A percentile compares a stretch with the other conserved stretches of the same genome.
Conservation (phyloP, 2,329 filamentous ascomycete genomes). For the Periconia digitata region DNA sequence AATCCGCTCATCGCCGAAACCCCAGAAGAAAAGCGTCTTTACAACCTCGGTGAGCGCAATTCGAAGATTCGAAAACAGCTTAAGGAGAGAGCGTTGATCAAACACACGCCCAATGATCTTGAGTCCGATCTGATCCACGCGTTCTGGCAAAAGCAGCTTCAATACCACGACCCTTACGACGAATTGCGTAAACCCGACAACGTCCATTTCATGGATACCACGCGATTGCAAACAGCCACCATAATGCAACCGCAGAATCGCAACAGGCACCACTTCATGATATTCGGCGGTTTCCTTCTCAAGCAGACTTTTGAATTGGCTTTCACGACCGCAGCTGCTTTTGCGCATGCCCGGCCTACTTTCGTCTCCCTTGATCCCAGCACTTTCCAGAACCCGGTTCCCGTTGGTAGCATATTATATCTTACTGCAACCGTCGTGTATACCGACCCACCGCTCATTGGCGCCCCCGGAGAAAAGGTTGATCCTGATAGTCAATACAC, state of each 20-base stretch:
- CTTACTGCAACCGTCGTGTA: slow-evolving; percentile 72
- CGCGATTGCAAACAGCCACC: slow-evolving; percentile 64
- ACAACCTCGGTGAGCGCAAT: slow-evolving; percentile 64
- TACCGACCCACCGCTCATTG: slow-evolving; percentile 62
- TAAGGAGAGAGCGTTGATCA: slow-evolving; percentile 61
- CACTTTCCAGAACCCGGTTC: slow-evolving; percentile 74
- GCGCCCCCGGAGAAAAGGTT: slow-evolving; percentile 38
- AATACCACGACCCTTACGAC: slow-evolving; percentile 64
- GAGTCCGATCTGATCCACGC: slow-evolving; percentile 72
- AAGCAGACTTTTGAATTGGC: slow-evolving; percentile 76
- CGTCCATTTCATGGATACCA: slow-evolving; percentile 63
- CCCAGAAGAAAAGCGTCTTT: slow-evolving; percentile 65
- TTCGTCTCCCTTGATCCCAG: slow-evolving; percentile 74
- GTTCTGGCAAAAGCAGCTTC: slow-evolving; percentile 70
- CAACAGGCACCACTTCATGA: slow-evolving; percentile 74
- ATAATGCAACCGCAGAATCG: slow-evolving; percentile 77
- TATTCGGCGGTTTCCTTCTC: slow-evolving; percentile 74
- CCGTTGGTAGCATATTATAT: slow-evolving; percentile 73
- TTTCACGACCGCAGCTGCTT: slow-evolving; percentile 72
- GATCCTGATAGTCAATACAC: slow-evolving; percentile 51
- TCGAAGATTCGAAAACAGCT: slow-evolving; percentile 67
- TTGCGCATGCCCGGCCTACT: slow-evolving; percentile 68
- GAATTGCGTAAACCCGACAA: slow-evolving; percentile 58
- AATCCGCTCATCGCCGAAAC: slow-evolving; percentile 64
- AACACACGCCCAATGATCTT: slow-evolving; percentile 68